Conservation (phyloP, 345 rosid species). For the Noccaea bulbosa region DNA sequence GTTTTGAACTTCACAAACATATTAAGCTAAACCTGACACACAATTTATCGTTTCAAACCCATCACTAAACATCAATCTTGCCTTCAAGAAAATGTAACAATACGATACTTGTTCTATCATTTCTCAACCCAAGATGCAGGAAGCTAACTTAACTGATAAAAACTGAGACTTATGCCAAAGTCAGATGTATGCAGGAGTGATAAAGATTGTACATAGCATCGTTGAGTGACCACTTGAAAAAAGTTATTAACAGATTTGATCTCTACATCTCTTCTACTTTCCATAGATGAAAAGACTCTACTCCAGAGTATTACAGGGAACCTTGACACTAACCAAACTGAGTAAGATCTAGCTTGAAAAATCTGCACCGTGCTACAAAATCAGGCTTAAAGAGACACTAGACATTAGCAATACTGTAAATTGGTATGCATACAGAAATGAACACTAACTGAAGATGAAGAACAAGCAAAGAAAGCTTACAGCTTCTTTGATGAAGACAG, state of each 20-base stretch:
- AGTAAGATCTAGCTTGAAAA: constrained; percentile 2
- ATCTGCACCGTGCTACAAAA: background rate
- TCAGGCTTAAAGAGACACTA: constrained; percentile 2
- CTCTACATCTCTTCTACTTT: background rate
- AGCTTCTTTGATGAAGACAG: constrained; percentile 92
- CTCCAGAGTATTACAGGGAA: background rate
- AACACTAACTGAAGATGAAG: constrained; percentile 2
- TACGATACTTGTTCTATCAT: background rate
- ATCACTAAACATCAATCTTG: background rate
- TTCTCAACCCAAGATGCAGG: background rate
- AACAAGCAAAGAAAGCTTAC: constrained; percentile 51
- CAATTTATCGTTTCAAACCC: background rate
- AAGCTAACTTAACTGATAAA: background rate
- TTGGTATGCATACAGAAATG: background rate
- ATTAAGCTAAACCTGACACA: background rate
- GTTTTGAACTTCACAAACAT: background rate
- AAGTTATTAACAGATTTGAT: background rate
- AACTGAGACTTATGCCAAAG: background rate
- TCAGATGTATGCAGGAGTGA: background rate
- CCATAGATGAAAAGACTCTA: background rate
- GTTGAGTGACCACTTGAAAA: background rate
- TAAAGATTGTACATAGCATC: background rate
- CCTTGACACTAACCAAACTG: background rate
- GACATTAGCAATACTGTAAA: background rate
- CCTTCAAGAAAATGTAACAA: background rate